Conservation (phyloP, 371 early-diverging fungal species). For the Basidiobolus heterosporus region DNA sequence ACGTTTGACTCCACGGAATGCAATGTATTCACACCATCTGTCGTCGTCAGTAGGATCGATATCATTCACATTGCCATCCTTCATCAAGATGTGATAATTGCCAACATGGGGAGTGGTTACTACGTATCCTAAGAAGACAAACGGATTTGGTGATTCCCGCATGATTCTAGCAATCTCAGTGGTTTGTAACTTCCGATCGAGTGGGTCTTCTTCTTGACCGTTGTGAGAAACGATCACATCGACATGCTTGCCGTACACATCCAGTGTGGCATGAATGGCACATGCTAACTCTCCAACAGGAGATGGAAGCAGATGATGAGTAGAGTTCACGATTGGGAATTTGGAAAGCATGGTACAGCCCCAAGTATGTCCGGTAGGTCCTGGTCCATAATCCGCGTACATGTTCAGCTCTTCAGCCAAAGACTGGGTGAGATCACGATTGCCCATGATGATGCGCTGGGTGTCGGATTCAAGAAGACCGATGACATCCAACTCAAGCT, state of each 20-base stretch:
- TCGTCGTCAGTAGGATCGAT: conserved; percentile 59
- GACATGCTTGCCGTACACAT: conserved; percentile 60
- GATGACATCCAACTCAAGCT: conserved; percentile 62
- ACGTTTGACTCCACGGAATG: conserved; percentile 58
- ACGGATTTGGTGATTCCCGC: conserved; percentile 50
- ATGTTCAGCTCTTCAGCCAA: conserved; percentile 58
- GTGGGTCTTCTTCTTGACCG: conserved; percentile 62
- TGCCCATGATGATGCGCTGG: conserved; percentile 70
- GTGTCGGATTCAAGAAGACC: conserved; percentile 70
- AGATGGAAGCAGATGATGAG: conserved; percentile 60
- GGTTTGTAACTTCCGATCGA: conserved; percentile 62
- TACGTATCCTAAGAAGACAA: conserved; percentile 69
- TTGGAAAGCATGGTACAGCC: conserved; percentile 71
- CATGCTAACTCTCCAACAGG: conserved; percentile 72
- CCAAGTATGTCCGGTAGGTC: conserved; percentile 75
- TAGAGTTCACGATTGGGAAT: conserved; percentile 56
- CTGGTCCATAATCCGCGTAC: conserved; percentile 68
- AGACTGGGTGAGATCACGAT: conserved; percentile 68
- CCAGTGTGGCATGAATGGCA: conserved; percentile 70
- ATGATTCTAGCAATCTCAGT: conserved; percentile 61
- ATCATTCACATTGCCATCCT: conserved; percentile 53
- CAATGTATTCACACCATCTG: conserved; percentile 76
- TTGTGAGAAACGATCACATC: conserved; percentile 75
- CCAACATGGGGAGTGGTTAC: conserved; percentile 53
- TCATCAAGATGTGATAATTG: conserved; percentile 38